Base-by-base conservation (phyloP, 495 filamentous ascomycete species). In the Aspergillus kassunensis region DNA sequence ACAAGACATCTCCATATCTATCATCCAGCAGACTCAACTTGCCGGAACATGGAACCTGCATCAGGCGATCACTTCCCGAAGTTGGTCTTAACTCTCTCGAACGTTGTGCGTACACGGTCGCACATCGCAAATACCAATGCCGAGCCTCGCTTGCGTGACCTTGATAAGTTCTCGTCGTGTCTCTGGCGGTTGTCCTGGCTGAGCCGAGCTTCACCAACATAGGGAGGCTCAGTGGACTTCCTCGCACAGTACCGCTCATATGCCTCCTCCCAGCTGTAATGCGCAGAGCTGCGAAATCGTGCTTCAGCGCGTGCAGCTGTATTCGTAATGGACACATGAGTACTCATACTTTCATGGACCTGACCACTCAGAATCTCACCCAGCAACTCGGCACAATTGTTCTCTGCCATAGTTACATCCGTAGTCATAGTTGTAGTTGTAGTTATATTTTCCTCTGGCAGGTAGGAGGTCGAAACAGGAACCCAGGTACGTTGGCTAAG, bases 11-110 rank as follows among this genome's bases (percentile, higher is more conserved):
- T 4, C 33, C 12, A 42, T 31, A 51, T 20, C 39, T 30, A 53
- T 40, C 27, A 18, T 15, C 8, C 23, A 46, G 30, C 13, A 4
- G 9, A 27, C 52, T 25, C 31, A 30, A n/a, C n/a, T n/a, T n/a
- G n/a, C n/a, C n/a, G n/a, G n/a, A 42, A 29, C 29, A 40, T 10
- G 12, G 27, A 29, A 11, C 27, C 19, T 25, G 12, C 23, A 25
- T 1, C 2, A n/a, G 16, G 25, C 29, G 29, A 48, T 50, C 44
- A 55, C 40, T 49, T 59, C 39, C 34, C 55, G 11, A 57, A 43
- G 0, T 53, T 6, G 33, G 18, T 44, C 25, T 49, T 55, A 13
- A 55, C 37, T 31, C 21, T 43, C 8, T 49, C 47, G 16, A 59
- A 11, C 13, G 39, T 57, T 16, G 31, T 55, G 21, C 39, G 36